Percentiles rank a stretch among this genome's conserved stretches.
Evolutionary conservation across 768 basidiomycete species (phyloP).

Genomic region (Phaffia tasmanica): DNA sequence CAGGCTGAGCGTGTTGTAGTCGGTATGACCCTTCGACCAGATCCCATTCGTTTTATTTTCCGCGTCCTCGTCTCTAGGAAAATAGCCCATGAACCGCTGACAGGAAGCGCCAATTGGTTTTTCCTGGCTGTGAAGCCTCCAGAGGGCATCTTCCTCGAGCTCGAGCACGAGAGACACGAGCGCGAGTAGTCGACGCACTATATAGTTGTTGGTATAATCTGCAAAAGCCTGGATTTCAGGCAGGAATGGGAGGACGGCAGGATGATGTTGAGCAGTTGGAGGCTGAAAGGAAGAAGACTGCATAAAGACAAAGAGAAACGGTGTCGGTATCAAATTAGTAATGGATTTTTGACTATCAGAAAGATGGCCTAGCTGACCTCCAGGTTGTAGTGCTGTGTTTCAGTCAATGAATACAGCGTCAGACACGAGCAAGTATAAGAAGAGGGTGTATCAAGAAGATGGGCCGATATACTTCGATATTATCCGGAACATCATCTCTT

Average conservation of each 20-base stretch:
- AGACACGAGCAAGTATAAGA: slow-evolving; percentile 11
- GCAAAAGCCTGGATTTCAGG: slow-evolving; percentile 30
- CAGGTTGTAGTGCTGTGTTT: slow-evolving; percentile 29
- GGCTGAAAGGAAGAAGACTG: neutral
- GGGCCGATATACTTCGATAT: slow-evolving; percentile 27
- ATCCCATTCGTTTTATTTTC: slow-evolving; percentile 28
- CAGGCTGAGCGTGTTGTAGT: slow-evolving; percentile 30
- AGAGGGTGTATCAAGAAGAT: neutral
- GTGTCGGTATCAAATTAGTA: neutral
- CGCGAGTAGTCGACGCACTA: slow-evolving; percentile 30
- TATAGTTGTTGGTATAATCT: slow-evolving; percentile 28
- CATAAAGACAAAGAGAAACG: neutral
- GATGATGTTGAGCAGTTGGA: slow-evolving; percentile 21
- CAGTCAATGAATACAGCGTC: neutral
- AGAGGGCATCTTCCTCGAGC: slow-evolving; percentile 31
- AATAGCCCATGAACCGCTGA: slow-evolving; percentile 29
- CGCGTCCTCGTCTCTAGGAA: slow-evolving; percentile 26
- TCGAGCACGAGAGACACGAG: slow-evolving; percentile 32
- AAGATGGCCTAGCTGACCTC: slow-evolving; percentile 23
- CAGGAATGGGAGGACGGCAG: slow-evolving; percentile 27
- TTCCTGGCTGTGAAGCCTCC: slow-evolving; percentile 29
- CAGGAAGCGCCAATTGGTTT: slow-evolving; percentile 27
- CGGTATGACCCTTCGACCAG: slow-evolving; percentile 31
- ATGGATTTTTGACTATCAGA: slow-evolving; percentile 4
- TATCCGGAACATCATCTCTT: slow-evolving; percentile 29